Conservation (phyloP, 1,284 basidiomycete species). For the Xerocomus nothofagi region DNA sequence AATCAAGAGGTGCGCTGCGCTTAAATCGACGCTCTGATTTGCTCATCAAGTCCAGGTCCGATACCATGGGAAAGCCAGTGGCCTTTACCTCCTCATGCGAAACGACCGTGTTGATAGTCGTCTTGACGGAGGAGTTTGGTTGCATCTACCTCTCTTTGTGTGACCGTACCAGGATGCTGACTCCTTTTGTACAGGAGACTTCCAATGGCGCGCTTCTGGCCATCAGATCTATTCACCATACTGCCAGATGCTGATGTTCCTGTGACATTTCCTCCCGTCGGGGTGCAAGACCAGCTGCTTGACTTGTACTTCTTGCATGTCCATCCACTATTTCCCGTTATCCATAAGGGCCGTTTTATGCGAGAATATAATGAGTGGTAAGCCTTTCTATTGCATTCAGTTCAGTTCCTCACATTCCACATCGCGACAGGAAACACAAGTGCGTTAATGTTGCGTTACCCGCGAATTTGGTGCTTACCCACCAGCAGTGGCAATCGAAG, state of each 20-base stretch:
- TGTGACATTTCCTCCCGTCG: slow-evolving; percentile 53
- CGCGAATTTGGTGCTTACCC: slow-evolving; percentile 9
- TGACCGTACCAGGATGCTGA: slow-evolving; percentile 5
- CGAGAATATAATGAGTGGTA: slow-evolving; percentile 61
- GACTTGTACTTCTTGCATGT: slow-evolving; percentile 79
- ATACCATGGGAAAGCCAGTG: slow-evolving; percentile 73
- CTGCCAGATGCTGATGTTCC: slow-evolving; percentile 45
- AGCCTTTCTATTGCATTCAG: slow-evolving; percentile 17
- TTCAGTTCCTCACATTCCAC: slow-evolving; percentile 4
- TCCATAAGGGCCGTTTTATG: slow-evolving; percentile 73
- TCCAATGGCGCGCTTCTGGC: slow-evolving; percentile 76
- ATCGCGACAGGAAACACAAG: slow-evolving; percentile 37
- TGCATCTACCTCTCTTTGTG: slow-evolving; percentile 12
- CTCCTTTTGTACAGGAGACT: slow-evolving; percentile 52
- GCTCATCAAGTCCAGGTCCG: slow-evolving; percentile 52
- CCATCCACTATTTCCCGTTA: slow-evolving; percentile 75
- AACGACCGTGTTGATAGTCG: slow-evolving; percentile 65
- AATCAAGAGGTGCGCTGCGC: slow-evolving; percentile 60
- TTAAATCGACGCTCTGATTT: neutral
- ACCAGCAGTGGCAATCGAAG: slow-evolving; percentile 13
- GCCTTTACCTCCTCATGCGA: slow-evolving; percentile 71
- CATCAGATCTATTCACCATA: slow-evolving; percentile 41
- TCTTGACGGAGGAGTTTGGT: slow-evolving; percentile 77
- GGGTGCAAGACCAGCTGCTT: slow-evolving; percentile 66
- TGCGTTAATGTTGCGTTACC: slow-evolving; percentile 13